These are phyloP conservation scores for Leccinum incarnatum DNA, from an alignment of 768 basidiomycete species.

Conservation along the genomic window DNA sequence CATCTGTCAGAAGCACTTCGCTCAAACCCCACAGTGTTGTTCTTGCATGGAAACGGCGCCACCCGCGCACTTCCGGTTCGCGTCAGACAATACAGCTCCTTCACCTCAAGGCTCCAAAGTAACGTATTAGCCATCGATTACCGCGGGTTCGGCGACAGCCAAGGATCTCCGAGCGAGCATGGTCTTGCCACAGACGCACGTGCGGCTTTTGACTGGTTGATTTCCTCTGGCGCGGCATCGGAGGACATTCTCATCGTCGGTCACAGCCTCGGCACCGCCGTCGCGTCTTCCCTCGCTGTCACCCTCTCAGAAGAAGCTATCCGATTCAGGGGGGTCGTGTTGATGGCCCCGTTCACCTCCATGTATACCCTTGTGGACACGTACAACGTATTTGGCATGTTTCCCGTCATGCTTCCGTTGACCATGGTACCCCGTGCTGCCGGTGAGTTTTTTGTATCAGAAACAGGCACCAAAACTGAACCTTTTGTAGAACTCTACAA, in stretches of 20 bases:
- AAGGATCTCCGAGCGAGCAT: slow-evolving; percentile 69
- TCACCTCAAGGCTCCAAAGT: slow-evolving; percentile 59
- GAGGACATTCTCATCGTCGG: slow-evolving; percentile 73
- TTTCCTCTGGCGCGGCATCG: slow-evolving; percentile 51
- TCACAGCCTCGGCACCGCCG: slow-evolving; percentile 87
- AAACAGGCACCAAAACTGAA: not conserved
- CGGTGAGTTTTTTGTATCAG: slow-evolving; percentile 38
- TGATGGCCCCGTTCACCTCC: slow-evolving; percentile 58
- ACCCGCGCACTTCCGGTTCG: slow-evolving; percentile 70
- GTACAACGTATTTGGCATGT: slow-evolving; percentile 59
- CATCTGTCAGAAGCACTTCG: slow-evolving; percentile 55
- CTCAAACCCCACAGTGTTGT: slow-evolving; percentile 74
- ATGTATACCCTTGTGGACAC: slow-evolving; percentile 61
- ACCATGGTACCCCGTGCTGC: slow-evolving; percentile 57
- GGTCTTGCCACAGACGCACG: slow-evolving; percentile 74
- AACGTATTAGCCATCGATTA: slow-evolving; percentile 91
- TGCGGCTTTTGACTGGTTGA: slow-evolving; percentile 79
- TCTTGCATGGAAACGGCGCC: slow-evolving; percentile 87
- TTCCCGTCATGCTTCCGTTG: slow-evolving; percentile 74
- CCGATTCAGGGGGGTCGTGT: slow-evolving; percentile 45
- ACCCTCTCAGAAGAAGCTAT: slow-evolving; percentile 45
- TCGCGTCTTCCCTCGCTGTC: slow-evolving; percentile 51
- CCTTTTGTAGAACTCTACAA: slow-evolving; percentile 48
- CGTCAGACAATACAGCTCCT: slow-evolving; percentile 63
- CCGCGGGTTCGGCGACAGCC: slow-evolving; percentile 88